Percentiles rank a stretch among this genome's conserved stretches.
These are phyloP conservation scores for Schizosaccharomyces octosporus DNA, from an alignment of 805 yeast genomes.

Conservation along the genomic window DNA sequence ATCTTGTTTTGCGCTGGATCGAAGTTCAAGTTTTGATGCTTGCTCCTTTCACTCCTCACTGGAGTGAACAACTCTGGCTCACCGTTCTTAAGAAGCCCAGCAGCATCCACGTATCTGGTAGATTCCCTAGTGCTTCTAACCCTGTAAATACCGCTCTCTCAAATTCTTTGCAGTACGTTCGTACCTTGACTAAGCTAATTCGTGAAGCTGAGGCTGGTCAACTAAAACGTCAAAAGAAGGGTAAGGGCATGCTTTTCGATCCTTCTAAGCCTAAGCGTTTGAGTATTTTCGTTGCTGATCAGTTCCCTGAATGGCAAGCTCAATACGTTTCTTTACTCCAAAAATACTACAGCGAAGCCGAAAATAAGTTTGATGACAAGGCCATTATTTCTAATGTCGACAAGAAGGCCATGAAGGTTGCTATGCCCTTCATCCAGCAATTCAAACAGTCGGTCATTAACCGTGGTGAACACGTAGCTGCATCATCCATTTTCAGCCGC, in stretches of 20 bases:
- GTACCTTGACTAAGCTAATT: constrained; percentile 52
- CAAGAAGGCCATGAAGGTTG: constrained; percentile 68
- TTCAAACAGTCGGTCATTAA: constrained; percentile 52
- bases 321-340: constrained; percentile 61
- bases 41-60: constrained; percentile 89
- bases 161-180: constrained; percentile 57
- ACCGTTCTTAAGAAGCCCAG: constrained; percentile 46
- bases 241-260: constrained; percentile 52
- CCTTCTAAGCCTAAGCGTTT: constrained; percentile 45
- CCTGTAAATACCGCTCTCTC: constrained; percentile 36
- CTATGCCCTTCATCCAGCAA: constrained; percentile 85
- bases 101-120: constrained; percentile 40
- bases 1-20: constrained; percentile 55
- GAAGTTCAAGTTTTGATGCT: constrained; percentile 65
- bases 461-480: constrained; percentile 26
- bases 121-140: constrained; percentile 54
- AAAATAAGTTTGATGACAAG: constrained; percentile 5
- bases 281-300: constrained; percentile 45
- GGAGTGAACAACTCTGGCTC: constrained; percentile 69
- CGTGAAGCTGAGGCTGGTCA: constrained; percentile 83
- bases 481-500: constrained; percentile 69
- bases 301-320: constrained; percentile 81
- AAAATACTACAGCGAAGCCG: constrained; percentile 26
- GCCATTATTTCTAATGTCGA: constrained; percentile 16
- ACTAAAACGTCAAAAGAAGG: constrained; percentile 65